Evolutionary conservation across 768 basidiomycete species (phyloP), one percentile per base, ranked within the genome.

Genomic region (Lenzites betulinus): DNA sequence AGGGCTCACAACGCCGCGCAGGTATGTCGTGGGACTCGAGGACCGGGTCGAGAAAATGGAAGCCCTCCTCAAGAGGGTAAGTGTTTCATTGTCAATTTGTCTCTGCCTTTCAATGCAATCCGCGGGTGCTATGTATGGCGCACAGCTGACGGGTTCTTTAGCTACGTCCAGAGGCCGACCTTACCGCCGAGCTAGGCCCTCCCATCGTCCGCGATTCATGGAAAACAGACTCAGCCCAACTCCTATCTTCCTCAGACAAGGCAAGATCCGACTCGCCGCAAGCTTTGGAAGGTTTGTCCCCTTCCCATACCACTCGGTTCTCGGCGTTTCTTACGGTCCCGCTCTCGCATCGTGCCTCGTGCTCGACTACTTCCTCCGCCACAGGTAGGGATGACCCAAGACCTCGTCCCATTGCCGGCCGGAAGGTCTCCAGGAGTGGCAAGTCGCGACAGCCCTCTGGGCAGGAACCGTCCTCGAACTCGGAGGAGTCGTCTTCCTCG

Each of bases 171-270:
- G 81, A 83, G 61, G 69, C 73, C 46, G 85, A 89, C 68, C 86
- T 88, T 68, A 79, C 83, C 35, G 72, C 78, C 22, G 83, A 87
- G 62, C 76, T 91, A 48, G 89, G 89, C 0, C 83, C 85, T 7
- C 81, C 81, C 1, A 73, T 90, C 9, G 36, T 82, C 47, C 83
- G 87, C 38, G 87, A 80, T 64, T 88, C 87, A 5, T 90, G 89
- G 89, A 88, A 72, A 65, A 58, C 50, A 13, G 74, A 73, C 8
- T 65, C 69, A 1, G 57, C 64, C 7, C 51, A 59, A 7, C 61
- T 59, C 30, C 58, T 69, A 30, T 64, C 64, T n/a, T 49, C 53
- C 0, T 58, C 26, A 4, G 44, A 54, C 52, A 55, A 63, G 48
- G 56, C 62, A 36, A 54, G 48, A 25, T 63, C 57, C 20, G 30